Percentiles rank a stretch among this genome's conserved stretches.
phyloP scores from a whole-genome alignment of 1,284 basidiomycete genomes.

The Ceratobasidium sp. region DNA sequence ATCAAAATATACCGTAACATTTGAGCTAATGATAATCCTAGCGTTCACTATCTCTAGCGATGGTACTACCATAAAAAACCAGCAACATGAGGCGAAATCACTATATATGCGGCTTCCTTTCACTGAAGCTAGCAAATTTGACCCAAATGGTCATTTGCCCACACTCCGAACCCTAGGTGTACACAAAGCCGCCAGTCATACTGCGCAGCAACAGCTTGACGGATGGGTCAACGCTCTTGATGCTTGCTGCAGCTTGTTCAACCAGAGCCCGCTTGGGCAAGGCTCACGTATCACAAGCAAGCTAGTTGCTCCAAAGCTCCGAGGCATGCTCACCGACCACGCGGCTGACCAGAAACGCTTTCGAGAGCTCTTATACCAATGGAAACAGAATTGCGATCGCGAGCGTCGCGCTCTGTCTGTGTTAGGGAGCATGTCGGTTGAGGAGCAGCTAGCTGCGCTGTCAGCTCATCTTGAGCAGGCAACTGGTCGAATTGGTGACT shows the following conservation, averaged over 20 bases:
- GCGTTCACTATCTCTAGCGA: conserved; percentile 1
- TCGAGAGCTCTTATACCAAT: neutral
- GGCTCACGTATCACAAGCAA: neutral
- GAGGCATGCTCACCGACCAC: conserved; percentile 14
- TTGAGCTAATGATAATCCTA: neutral
- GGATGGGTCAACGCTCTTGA: conserved; percentile 7
- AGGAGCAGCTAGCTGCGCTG: neutral
- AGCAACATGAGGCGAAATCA: conserved; percentile 8
- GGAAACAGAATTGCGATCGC: conserved; percentile 12
- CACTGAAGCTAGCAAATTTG: neutral
- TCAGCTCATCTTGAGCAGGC: neutral
- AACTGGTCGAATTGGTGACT: neutral
- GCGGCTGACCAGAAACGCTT: conserved; percentile 3
- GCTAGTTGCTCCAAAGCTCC: neutral
- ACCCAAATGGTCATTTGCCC: neutral
- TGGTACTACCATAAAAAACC: conserved; percentile 21
- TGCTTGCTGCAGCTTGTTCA: neutral
- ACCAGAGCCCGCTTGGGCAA: neutral
- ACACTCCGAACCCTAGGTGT: neutral
- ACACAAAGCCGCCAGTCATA: conserved; percentile 6
- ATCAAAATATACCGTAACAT: neutral
- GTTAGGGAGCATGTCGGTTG: neutral
- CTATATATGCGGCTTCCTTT: neutral
- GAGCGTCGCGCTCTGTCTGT: neutral
- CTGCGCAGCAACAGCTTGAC: neutral